Conservation (phyloP, 306 rosid species). For the Macrotyloma uniflorum region DNA sequence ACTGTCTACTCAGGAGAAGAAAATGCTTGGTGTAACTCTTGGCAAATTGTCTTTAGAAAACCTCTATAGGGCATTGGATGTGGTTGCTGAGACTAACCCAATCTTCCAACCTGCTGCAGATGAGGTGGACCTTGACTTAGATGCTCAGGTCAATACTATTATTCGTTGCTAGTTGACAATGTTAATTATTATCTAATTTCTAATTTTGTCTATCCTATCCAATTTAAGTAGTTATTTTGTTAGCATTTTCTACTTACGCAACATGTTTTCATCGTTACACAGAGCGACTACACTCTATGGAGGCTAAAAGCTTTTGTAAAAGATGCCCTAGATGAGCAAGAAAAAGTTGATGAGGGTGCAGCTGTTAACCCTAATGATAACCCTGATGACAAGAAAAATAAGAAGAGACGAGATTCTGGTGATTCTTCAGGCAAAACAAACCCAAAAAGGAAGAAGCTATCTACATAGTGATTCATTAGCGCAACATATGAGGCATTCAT, state of each 20-base stretch:
- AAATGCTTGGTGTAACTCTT: conserved; percentile 62
- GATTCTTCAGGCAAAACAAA: conserved; percentile 56
- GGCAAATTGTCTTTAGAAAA: conserved; percentile 68
- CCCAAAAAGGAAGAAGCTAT: conserved; percentile 57
- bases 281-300: conserved; percentile 83
- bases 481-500: not conserved
- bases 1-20: conserved; percentile 73
- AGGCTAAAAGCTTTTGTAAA: conserved; percentile 66
- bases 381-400: conserved; percentile 54
- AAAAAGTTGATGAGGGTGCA: conserved; percentile 36
- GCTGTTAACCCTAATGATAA: conserved; percentile 36
- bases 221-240: not conserved
- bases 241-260: conserved; percentile 12
- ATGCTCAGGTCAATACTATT: conserved; percentile 68
- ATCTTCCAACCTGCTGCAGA: conserved; percentile 60
- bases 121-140: conserved; percentile 88
- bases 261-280: conserved; percentile 16
- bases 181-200: not conserved
- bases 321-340: conserved; percentile 61
- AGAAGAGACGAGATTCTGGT: conserved; percentile 51
- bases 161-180: not conserved
- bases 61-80: conserved; percentile 72
- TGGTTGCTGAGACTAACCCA: conserved; percentile 76
- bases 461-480: conserved; percentile 40
- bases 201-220: not conserved